Base-by-base conservation (phyloP, 179 eudicot species). In the Kewa caespitosa region DNA sequence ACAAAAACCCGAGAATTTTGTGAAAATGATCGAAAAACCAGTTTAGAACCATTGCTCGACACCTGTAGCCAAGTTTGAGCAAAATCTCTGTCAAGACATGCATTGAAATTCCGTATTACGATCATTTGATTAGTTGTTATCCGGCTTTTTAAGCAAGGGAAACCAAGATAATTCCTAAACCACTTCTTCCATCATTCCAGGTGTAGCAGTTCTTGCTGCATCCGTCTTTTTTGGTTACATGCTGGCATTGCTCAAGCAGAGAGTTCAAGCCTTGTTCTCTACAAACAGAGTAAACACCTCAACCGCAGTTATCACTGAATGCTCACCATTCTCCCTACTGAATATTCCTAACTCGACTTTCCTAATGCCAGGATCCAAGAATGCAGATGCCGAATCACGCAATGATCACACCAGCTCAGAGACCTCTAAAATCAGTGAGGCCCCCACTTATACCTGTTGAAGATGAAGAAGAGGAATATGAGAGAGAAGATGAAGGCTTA, bases 181-280 rank as follows among this genome's bases (percentile, higher is more conserved):
- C 33, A 14, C 39, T 10, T 32, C 61, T 43, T 57, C 64, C 27
- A 43, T 72, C 20, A 70, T 70, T 69, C 20, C 80, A 84, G 87
- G 87, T 54, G 72, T 82, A 33, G 82, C 78, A 73, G 82, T 82
- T 59, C 82, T 85, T 57, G 38, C 78, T 54, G 84, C 80, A 38
- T 76, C 81, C 43, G 75, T 61, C 57, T 85, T 85, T 71, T 82
- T 72, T 38, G 85, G 88, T 10, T 85, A 85, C 82, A 85, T 85
- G 86, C 69, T 85, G 76, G 88, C 88, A 46, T 75, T 85, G 77
- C 79, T 85, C 22, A 78, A 80, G 80, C 84, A 80, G 65, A 75
- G 84, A 76, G 77, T 82, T 31, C 80, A 76, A 66, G 78, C 86
- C 43, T 64, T 82, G 46, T 85, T 85, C 70, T 75, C 86, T 12